Percentiles rank a stretch among this genome's conserved stretches.
Conservation (phyloP, 2,329 filamentous ascomycete genomes). For the Aspergillus arachidicola region DNA sequence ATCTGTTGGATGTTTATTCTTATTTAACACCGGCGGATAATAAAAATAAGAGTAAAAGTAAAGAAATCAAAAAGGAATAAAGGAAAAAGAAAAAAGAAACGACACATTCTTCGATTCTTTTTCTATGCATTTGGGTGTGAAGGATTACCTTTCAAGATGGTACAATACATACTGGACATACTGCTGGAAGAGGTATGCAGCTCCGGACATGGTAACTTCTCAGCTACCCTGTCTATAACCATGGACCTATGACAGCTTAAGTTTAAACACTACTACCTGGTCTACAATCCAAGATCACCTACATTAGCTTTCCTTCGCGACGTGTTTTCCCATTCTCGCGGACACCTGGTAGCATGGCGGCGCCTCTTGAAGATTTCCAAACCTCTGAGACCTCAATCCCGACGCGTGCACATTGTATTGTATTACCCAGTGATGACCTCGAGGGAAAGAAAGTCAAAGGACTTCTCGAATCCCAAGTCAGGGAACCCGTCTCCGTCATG, state of each 20-base stretch:
- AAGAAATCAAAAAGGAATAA: neutral
- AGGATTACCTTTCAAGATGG: neutral
- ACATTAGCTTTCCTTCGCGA: neutral
- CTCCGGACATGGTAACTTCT: neutral
- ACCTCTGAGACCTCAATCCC: neutral
- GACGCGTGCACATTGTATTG: neutral
- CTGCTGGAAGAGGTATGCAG: neutral
- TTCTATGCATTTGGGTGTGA: neutral
- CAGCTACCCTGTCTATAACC: neutral
- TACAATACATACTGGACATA: neutral
- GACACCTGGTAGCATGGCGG: conserved; percentile 1
- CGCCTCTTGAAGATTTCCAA: conserved; percentile 2
- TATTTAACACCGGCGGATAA: neutral
- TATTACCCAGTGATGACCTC: neutral
- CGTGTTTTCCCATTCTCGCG: neutral
- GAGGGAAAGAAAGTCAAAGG: neutral
- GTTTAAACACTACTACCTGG: neutral
- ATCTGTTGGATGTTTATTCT: neutral
- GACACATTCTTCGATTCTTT: neutral
- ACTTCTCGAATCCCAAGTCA: neutral
- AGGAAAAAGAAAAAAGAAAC: neutral
- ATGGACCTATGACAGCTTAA: conserved; percentile 1
- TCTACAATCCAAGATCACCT: neutral
- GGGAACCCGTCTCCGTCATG: neutral
- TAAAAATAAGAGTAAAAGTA: neutral